Evolutionary conservation across 129 eudicot genomes (phyloP), one percentile per base, ranked within the genome.

Genomic region (Ambrosia artemisiifolia): DNA sequence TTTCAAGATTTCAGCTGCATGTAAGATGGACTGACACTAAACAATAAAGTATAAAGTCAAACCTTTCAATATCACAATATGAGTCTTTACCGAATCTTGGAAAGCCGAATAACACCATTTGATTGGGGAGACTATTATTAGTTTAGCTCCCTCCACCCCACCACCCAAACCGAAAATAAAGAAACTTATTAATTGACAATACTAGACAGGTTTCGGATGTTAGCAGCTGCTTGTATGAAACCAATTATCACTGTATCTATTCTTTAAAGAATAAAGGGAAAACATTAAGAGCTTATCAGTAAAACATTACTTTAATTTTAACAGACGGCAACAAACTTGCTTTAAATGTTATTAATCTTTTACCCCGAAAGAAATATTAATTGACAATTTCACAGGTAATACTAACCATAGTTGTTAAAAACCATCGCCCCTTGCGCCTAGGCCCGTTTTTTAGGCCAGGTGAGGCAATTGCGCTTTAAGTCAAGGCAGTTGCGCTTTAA

Each of bases 1-100:
- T 72, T 24, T 16, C 32, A 43, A 2, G 36, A 62, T 51, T 64
- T 24, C 20, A 65, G 63, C 11, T 18, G 44, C 71, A 18, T 49
- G 71, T 24, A 67, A 46, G 51, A 74, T 28, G 14, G 33, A 50
- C 18, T 16, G 59, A 16, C 68, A 72, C 10, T 32, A 59, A n/a
- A 59, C 6, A 60, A 20, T 40, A 59, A 46, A 42, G 33, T 10
- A 38, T 35, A 47, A 48, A 49, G 55, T 68, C 30, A 68, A 68
- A 13, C 60, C 38, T 48, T 68, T 48, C 44, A 32, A 30, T 66
- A 20, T 66, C 24, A 20, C 44, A 32, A 30, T 66, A 20, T 66
- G 24, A 20, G 51, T 46, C 5, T 24, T 68, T n/a, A 49, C n/a
- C 3, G 11, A 66, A 43, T 1, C 28, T 68, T n/a, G n/a, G 28